phyloP scores from a whole-genome alignment of 1,139 yeast species.

The Groenewaldozyma auringiensis region DNA sequence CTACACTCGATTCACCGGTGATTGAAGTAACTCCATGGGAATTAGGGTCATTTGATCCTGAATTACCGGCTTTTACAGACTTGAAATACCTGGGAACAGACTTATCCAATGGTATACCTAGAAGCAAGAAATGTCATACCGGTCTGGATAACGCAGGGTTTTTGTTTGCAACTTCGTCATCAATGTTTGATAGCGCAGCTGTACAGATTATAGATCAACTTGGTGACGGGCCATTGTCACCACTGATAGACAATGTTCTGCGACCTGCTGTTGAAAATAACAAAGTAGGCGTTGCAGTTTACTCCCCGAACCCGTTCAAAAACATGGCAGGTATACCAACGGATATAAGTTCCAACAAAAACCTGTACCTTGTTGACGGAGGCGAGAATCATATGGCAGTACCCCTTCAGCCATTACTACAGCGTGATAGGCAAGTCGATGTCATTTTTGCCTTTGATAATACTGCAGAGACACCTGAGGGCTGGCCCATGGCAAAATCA shows the following conservation, averaged over 20 bases:
- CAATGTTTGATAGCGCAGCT: slow-evolving; percentile 50
- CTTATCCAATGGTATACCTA: slow-evolving; percentile 45
- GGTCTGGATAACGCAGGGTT: slow-evolving; percentile 77
- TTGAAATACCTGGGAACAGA: slow-evolving; percentile 66
- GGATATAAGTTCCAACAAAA: slow-evolving; percentile 29
- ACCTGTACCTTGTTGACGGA: slow-evolving; percentile 73
- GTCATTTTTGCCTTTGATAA: slow-evolving; percentile 77
- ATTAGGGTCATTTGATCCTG: slow-evolving; percentile 84
- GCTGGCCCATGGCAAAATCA: slow-evolving; percentile 63
- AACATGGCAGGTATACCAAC: slow-evolving; percentile 8
- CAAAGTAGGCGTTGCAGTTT: slow-evolving; percentile 55
- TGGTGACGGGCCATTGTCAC: slow-evolving; percentile 29
- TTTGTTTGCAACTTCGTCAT: slow-evolving; percentile 68
- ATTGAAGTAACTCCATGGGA: slow-evolving; percentile 77
- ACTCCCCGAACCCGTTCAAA: slow-evolving; percentile 66
- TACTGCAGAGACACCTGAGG: slow-evolving; percentile 63
- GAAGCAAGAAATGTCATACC: slow-evolving; percentile 38
- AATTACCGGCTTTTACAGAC: slow-evolving; percentile 58
- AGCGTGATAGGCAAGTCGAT: slow-evolving; percentile 62
- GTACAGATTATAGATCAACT: slow-evolving; percentile 6
- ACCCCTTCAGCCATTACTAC: slow-evolving; percentile 71
- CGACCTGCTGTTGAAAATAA: slow-evolving; percentile 7
- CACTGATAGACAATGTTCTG: slow-evolving; percentile 14
- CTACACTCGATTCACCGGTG: slow-evolving; percentile 58
- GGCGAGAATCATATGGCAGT: slow-evolving; percentile 79